phyloP scores from a whole-genome alignment of 345 rosid genomes.

The Kandelia obovata region DNA sequence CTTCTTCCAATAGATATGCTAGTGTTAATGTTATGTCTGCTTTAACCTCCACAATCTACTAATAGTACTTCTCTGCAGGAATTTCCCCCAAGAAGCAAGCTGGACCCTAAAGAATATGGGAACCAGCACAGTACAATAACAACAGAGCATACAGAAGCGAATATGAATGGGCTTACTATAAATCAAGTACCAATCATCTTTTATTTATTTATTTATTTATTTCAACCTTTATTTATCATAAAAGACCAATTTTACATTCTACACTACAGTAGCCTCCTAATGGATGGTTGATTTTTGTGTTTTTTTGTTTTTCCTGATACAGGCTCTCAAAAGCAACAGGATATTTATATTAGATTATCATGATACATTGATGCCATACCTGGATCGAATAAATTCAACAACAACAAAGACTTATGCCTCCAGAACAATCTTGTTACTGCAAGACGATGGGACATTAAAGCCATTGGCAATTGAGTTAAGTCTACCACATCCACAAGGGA shows the following conservation, averaged over 20 bases:
- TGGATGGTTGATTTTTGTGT: not conserved
- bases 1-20: not conserved
- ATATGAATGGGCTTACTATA: conserved; percentile 63
- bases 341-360: conserved; percentile 77
- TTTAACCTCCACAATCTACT: conserved; percentile 2
- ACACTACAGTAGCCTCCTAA: not conserved
- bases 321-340: conserved; percentile 59
- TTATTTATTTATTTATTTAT: not conserved
- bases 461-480: conserved; percentile 86
- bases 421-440: conserved; percentile 65
- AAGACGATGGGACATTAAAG: conserved; percentile 65
- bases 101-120: conserved; percentile 54
- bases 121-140: conserved; percentile 59
- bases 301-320: conserved; percentile 5
- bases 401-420: conserved; percentile 75
- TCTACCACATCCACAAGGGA: conserved; percentile 80
- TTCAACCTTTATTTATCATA: not conserved
- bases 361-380: conserved; percentile 74
- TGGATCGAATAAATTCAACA: conserved; percentile 64
- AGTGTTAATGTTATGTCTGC: not conserved
- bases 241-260: not conserved
- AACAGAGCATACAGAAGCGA: conserved; percentile 43
- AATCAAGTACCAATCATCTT: conserved; percentile 38
- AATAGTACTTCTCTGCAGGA: conserved; percentile 36
- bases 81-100: conserved; percentile 70